Percentiles rank a stretch among this genome's conserved stretches.
Conservation (phyloP, 2,329 filamentous ascomycete genomes). For the Colletotrichum limetticola region DNA sequence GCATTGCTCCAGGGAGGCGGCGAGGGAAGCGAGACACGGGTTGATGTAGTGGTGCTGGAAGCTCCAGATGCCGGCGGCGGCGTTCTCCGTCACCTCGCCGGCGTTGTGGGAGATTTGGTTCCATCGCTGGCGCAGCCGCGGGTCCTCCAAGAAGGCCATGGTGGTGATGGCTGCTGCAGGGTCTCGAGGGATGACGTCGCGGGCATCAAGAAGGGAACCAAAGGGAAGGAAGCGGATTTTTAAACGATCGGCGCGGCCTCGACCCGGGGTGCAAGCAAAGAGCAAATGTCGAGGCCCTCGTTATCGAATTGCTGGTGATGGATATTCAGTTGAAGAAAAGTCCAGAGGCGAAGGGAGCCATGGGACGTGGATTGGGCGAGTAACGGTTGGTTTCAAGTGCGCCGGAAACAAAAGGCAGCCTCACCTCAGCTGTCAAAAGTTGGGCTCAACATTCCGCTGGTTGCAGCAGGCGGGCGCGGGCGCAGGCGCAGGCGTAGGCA, state of each 20-base stretch:
- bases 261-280: slow-evolving; percentile 5
- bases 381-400: slow-evolving; percentile 34
- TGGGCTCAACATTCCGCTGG: slow-evolving; percentile 34
- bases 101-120: slow-evolving; percentile 92
- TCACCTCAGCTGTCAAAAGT: slow-evolving; percentile 29
- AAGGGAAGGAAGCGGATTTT: too few species aligned
- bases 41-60: slow-evolving; percentile 88
- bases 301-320: not conserved
- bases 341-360: slow-evolving; percentile 21
- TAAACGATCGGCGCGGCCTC: slow-evolving; percentile 18
- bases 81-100: slow-evolving; percentile 89
- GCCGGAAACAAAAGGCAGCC: slow-evolving; percentile 29
- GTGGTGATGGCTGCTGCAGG: slow-evolving; percentile 36
- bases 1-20: slow-evolving; percentile 76
- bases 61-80: slow-evolving; percentile 90
- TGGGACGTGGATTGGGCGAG: slow-evolving; percentile 20
- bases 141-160: slow-evolving; percentile 79
- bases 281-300: slow-evolving; percentile 18
- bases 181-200: slow-evolving; percentile 25
- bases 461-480: not conserved
- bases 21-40: slow-evolving; percentile 79
- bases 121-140: slow-evolving; percentile 90
- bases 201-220: slow-evolving; percentile 9
- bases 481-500: not conserved
- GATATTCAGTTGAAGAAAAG: not conserved